These are phyloP conservation scores for Vitis labrusca DNA, from an alignment of 164 flowering plant genomes.

Conservation along the genomic window DNA sequence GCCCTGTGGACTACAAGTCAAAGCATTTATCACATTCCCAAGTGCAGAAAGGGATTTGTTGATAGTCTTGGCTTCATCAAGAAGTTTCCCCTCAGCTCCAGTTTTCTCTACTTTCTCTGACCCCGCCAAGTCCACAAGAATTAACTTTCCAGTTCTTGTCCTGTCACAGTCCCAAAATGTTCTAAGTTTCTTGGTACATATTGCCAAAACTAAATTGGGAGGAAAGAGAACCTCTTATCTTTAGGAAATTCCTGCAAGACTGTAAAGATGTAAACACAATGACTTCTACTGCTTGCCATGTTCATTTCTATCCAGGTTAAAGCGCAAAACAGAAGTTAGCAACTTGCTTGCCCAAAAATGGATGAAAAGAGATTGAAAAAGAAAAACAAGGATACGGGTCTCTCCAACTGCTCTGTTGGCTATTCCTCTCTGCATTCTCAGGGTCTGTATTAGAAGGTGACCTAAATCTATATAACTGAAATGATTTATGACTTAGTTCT, in stretches of 20 bases:
- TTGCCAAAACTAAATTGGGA: neutral
- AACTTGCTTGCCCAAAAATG: neutral
- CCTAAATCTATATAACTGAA: neutral
- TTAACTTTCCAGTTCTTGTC: slow-evolving; percentile 60
- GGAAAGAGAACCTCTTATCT: slow-evolving; percentile 49
- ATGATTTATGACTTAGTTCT: slow-evolving; percentile 4
- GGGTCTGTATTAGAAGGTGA: slow-evolving; percentile 17
- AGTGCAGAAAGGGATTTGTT: slow-evolving; percentile 87
- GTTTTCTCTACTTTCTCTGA: slow-evolving; percentile 91
- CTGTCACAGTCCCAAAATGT: slow-evolving; percentile 27
- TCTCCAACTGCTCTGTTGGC: slow-evolving; percentile 91
- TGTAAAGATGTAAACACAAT: slow-evolving; percentile 66
- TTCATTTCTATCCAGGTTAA: slow-evolving; percentile 74
- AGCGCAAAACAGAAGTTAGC: neutral
- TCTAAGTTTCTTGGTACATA: slow-evolving; percentile 5
- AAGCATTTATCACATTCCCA: slow-evolving; percentile 81
- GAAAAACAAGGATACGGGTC: slow-evolving; percentile 67
- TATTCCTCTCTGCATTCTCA: slow-evolving; percentile 64
- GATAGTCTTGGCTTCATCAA: slow-evolving; percentile 92
- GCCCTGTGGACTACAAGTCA: slow-evolving; percentile 54
- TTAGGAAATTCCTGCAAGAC: slow-evolving; percentile 45
- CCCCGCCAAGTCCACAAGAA: slow-evolving; percentile 91
- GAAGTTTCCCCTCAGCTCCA: slow-evolving; percentile 88
- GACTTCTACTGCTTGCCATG: slow-evolving; percentile 89
- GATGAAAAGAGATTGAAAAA: neutral